Percentiles rank a stretch among this genome's conserved stretches.
Evolutionary conservation across 2,329 filamentous ascomycete genomes (phyloP).

Genomic region (Alternaria gansuensis): DNA sequence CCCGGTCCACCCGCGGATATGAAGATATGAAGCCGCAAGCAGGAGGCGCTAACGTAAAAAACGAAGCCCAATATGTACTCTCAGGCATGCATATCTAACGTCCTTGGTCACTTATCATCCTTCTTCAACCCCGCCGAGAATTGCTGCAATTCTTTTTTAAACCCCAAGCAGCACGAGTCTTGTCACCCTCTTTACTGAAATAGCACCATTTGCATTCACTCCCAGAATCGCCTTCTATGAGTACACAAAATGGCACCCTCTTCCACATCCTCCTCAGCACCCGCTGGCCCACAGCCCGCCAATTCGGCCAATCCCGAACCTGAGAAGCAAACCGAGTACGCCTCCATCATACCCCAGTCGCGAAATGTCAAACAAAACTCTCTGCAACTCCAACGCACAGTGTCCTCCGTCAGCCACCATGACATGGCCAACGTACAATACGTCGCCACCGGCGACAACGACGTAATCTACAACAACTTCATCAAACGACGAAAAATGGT

Average conservation of each 20-base stretch:
- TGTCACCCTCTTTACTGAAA: too few relatives aligned
- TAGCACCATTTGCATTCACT: not conserved
- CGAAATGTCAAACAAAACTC: slow-evolving; percentile 22
- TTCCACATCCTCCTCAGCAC: slow-evolving; percentile 33
- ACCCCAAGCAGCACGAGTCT: slow-evolving; percentile 1
- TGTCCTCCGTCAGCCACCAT: slow-evolving; percentile 45
- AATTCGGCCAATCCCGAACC: slow-evolving; percentile 18
- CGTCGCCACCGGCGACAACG: slow-evolving; percentile 49
- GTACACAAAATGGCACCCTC: slow-evolving; percentile 41
- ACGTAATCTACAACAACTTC: slow-evolving; percentile 71
- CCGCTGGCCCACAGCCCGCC: slow-evolving; percentile 22
- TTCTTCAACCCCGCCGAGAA: slow-evolving; percentile 1
- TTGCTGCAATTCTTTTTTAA: slow-evolving; percentile 1
- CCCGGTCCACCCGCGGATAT: too few relatives aligned
- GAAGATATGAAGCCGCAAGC: slow-evolving; percentile 21
- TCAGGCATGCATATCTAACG: slow-evolving; percentile 20
- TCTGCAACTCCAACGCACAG: slow-evolving; percentile 45
- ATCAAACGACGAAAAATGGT: slow-evolving; percentile 68
- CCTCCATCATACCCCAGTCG: slow-evolving; percentile 40
- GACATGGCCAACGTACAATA: slow-evolving; percentile 44
- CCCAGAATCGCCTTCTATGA: slow-evolving; percentile 35
- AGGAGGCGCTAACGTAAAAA: slow-evolving; percentile 24
- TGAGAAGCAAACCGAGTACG: slow-evolving; percentile 42
- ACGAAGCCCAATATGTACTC: slow-evolving; percentile 26
- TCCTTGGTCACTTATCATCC: slow-evolving; percentile 15